Conservation (phyloP, 75 land plant genomes). For the Selaginella moellendorffii region DNA sequence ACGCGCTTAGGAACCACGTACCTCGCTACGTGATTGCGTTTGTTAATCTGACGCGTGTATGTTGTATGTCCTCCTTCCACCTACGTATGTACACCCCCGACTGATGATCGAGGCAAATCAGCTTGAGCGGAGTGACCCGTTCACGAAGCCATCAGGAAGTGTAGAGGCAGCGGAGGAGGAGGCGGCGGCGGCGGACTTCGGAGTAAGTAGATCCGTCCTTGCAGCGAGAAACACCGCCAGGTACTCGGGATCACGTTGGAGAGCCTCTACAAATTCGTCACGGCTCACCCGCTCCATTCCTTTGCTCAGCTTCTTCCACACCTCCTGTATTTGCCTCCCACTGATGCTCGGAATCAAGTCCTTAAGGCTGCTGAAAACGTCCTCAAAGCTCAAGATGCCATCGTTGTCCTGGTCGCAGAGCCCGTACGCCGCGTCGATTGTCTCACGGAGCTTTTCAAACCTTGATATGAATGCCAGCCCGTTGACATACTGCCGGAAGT, state of each 20-base stretch:
- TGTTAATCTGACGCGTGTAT: no score
- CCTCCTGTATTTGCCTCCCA: slow-evolving; percentile 8
- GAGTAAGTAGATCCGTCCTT: slow-evolving; percentile 14
- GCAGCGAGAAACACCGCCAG: slow-evolving; percentile 12
- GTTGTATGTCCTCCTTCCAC: no score
- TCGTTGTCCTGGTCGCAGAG: slow-evolving; percentile 18
- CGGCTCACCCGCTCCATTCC: slow-evolving; percentile 13
- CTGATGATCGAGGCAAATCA: no score
- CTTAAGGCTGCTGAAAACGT: slow-evolving; percentile 3
- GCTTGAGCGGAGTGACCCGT: no score
- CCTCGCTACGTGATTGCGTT: no score
- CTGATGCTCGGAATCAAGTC: slow-evolving; percentile 12
- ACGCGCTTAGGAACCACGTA: no score
- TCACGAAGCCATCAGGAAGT: no score
- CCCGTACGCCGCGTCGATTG: slow-evolving; percentile 13
- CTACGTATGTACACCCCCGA: no score
- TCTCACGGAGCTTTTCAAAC: slow-evolving; percentile 8
- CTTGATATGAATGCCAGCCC: slow-evolving; percentile 17
- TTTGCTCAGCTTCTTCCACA: slow-evolving; percentile 11
- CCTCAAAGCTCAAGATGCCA: slow-evolving; percentile 14
- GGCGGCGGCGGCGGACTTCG: no score
- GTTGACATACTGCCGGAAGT: slow-evolving; percentile 14
- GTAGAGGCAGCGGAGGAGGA: no score
- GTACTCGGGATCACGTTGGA: slow-evolving; percentile 17
- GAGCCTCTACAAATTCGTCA: slow-evolving; percentile 10